Conservation (phyloP, 768 basidiomycete genomes). For the Strobilomyces confusus region DNA sequence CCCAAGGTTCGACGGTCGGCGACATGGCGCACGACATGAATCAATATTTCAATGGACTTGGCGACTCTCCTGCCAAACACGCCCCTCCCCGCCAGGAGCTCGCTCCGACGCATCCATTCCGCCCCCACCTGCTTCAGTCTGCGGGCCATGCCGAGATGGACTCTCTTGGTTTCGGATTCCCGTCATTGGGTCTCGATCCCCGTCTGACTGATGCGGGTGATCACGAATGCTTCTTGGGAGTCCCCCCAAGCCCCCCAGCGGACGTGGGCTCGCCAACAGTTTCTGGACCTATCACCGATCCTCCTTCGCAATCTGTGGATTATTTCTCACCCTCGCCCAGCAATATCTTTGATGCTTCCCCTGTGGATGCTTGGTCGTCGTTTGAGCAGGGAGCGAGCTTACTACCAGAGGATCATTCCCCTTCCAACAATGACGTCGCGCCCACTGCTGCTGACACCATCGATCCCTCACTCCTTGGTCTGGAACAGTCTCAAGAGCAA, state of each 20-base stretch:
- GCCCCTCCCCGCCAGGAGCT: neutral
- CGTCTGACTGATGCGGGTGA: constrained; percentile 4
- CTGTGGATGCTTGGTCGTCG: constrained; percentile 9
- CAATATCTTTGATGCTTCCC: neutral
- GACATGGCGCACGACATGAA: constrained; percentile 25
- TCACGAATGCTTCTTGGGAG: constrained; percentile 23
- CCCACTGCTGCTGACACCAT: constrained; percentile 18
- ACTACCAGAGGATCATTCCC: neutral
- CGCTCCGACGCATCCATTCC: constrained; percentile 5
- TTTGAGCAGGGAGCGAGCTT: constrained; percentile 3
- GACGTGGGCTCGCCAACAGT: neutral
- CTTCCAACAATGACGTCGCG: neutral
- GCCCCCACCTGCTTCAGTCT: constrained; percentile 5
- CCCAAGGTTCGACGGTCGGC: neutral
- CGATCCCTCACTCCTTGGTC: constrained; percentile 29
- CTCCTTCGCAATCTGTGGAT: neutral
- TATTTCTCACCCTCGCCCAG: constrained; percentile 4
- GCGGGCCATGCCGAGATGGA: neutral
- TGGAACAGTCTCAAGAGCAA: constrained; percentile 2
- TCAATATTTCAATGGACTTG: constrained; percentile 25
- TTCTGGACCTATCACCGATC: neutral
- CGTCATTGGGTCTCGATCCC: constrained; percentile 6
- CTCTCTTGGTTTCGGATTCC: constrained; percentile 3
- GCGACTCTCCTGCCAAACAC: constrained; percentile 19
- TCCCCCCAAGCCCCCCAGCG: constrained; percentile 25